A percentile compares a stretch with the other conserved stretches of the same genome.
Conservation (phyloP, 2,329 filamentous ascomycete genomes). For the Talaromyces sp. region DNA sequence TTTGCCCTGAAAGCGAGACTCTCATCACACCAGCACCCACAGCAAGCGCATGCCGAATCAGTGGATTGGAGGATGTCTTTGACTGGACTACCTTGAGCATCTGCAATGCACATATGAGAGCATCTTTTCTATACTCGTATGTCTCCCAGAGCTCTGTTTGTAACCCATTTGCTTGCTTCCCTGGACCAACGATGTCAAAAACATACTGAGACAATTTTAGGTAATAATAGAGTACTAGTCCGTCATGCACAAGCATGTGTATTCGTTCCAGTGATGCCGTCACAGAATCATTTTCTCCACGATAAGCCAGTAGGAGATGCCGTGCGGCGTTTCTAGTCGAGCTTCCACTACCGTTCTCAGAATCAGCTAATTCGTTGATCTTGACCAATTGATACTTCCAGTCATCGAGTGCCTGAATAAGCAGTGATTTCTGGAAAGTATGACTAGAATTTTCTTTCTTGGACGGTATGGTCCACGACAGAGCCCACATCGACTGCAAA, state of each 20-base stretch:
- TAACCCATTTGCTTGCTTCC: neutral
- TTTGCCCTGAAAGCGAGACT: neutral
- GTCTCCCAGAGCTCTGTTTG: neutral
- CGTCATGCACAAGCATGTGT: conserved; percentile 6
- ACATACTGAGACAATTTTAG: conserved; percentile 8
- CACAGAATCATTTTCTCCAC: conserved; percentile 7
- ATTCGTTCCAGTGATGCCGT: conserved; percentile 5
- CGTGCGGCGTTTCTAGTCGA: neutral
- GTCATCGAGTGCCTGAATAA: conserved; percentile 4
- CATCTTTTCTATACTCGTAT: conserved; percentile 5
- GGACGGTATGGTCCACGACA: neutral
- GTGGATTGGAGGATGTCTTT: neutral
- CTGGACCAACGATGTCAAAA: neutral
- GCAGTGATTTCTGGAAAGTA: neutral
- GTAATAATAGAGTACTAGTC: conserved; percentile 14
- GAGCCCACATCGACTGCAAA: conserved; percentile 12
- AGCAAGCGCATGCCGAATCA: conserved; percentile 6
- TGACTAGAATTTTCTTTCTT: neutral
- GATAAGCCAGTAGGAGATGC: conserved; percentile 11
- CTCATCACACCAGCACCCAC: neutral
- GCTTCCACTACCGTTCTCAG: neutral
- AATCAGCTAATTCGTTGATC: neutral
- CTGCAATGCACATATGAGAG: conserved; percentile 11
- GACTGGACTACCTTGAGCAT: conserved; percentile 6
- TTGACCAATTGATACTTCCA: conserved; percentile 9